These are phyloP conservation scores for Verticillium nonalfalfae DNA, from an alignment of 2,329 filamentous ascomycete species.

Conservation along the genomic window DNA sequence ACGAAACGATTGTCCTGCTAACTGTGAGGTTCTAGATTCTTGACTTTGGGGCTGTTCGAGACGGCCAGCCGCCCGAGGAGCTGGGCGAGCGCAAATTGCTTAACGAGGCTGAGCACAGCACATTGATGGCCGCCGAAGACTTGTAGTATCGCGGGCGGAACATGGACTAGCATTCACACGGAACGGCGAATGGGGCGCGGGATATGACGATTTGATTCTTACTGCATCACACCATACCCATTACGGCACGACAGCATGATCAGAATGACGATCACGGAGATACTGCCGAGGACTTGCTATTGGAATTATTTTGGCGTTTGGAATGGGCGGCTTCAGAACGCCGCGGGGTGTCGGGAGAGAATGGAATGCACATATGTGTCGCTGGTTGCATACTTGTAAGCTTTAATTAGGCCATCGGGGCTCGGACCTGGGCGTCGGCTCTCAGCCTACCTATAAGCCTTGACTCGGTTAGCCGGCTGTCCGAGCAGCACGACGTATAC, in stretches of 20 bases:
- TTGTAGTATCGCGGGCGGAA: background rate
- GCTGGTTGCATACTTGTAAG: background rate
- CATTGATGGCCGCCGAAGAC: slow-evolving; percentile 32
- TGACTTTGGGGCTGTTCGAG: slow-evolving; percentile 90
- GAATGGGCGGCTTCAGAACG: background rate
- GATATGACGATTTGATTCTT: background rate
- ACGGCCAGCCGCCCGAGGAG: slow-evolving; percentile 71
- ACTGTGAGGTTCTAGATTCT: slow-evolving; percentile 65
- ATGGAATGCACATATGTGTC: background rate
- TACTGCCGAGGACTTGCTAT: background rate
- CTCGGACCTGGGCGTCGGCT: background rate
- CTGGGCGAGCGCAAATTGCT: slow-evolving; percentile 73
- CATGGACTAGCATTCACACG: background rate
- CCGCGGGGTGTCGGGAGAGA: background rate
- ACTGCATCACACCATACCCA: background rate
- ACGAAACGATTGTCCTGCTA: slow-evolving; percentile 15
- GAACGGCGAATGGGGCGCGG: background rate
- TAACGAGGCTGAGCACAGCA: slow-evolving; percentile 48
- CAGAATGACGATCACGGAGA: background rate
- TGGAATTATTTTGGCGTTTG: background rate
- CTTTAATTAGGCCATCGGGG: background rate
- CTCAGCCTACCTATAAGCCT: background rate
- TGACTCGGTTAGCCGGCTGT: background rate
- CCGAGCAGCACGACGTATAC: background rate
- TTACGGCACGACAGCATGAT: background rate